These are phyloP conservation scores for Anaeramoeba flamelloides DNA, from an alignment of 78 protist species.

Conservation along the genomic window DNA sequence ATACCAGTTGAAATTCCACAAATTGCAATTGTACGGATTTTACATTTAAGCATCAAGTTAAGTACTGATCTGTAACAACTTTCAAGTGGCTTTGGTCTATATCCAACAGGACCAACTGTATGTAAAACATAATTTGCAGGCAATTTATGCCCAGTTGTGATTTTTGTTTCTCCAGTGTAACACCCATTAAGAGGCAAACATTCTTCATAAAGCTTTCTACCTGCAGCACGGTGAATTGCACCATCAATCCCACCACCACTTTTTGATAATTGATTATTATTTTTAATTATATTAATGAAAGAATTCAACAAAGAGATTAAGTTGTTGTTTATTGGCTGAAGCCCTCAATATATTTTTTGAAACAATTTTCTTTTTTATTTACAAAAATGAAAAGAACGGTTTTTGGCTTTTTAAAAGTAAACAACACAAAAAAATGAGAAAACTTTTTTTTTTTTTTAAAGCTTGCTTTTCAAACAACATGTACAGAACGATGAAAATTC, in stretches of 20 bases:
- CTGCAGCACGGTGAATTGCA: conserved; percentile 50
- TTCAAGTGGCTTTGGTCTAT: conserved; percentile 10
- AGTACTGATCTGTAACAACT: conserved; percentile 31
- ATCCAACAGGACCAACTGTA: conserved; percentile 56
- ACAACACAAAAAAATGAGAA: too few species aligned
- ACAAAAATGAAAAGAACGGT: too few species aligned
- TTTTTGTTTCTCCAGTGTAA: conserved; percentile 26
- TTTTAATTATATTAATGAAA: too few species aligned
- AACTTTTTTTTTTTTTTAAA: too few species aligned
- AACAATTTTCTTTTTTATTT: too few species aligned
- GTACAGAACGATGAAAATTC: too few species aligned
- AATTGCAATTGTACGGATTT: conserved; percentile 27
- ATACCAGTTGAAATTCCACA: conserved; percentile 56
- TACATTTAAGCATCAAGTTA: conserved; percentile 3
- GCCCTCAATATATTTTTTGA: too few species aligned
- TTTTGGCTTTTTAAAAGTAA: too few species aligned
- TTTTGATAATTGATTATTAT: too few species aligned
- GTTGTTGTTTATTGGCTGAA: too few species aligned
- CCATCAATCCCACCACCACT: conserved; percentile 52
- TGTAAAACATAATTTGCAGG: conserved; percentile 45
- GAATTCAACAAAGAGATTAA: too few species aligned
- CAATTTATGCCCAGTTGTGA: conserved; percentile 40
- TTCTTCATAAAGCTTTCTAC: conserved; percentile 24
- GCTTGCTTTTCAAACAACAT: too few species aligned
- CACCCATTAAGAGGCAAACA: conserved; percentile 30